Conservation (phyloP, 1,284 basidiomycete genomes). For the Ceraceosorus guamensis region DNA sequence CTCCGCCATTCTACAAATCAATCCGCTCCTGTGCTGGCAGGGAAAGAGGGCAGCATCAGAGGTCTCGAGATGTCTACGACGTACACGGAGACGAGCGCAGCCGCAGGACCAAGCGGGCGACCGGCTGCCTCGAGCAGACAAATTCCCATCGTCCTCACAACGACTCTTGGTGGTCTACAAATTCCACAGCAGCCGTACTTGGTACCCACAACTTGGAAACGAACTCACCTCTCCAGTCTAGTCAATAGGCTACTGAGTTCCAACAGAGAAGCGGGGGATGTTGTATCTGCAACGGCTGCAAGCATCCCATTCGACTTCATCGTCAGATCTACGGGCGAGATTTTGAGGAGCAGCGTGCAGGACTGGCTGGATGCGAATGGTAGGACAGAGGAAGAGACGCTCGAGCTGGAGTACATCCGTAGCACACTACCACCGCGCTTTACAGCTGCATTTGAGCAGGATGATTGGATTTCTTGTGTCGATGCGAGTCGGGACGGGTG, state of each 20-base stretch:
- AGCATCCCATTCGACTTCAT: slow-evolving; percentile 92
- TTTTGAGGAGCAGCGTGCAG: slow-evolving; percentile 66
- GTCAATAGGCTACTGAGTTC: slow-evolving; percentile 77
- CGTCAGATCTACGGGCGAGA: slow-evolving; percentile 61
- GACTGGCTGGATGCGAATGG: slow-evolving; percentile 71
- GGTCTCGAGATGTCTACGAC: too few species aligned
- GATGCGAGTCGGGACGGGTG: slow-evolving; percentile 61
- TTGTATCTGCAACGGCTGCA: slow-evolving; percentile 9
- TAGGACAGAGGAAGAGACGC: slow-evolving; percentile 66
- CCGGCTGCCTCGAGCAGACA: neutral
- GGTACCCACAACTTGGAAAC: slow-evolving; percentile 81
- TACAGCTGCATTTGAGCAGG: slow-evolving; percentile 70
- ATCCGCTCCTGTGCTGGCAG: too few species aligned
- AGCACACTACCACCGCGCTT: slow-evolving; percentile 81
- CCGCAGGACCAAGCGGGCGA: neutral
- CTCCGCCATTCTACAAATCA: too few species aligned
- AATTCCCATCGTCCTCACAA: slow-evolving; percentile 30
- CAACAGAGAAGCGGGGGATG: neutral
- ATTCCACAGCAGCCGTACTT: slow-evolving; percentile 88
- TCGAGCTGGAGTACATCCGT: slow-evolving; percentile 90
- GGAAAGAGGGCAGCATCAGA: too few species aligned
- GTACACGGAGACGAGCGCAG: neutral
- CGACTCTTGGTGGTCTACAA: slow-evolving; percentile 55
- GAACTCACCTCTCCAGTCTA: slow-evolving; percentile 93
- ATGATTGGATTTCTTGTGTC: slow-evolving; percentile 88